phyloP scores from a whole-genome alignment of 228 moss, liverwort and hornwort species.

The Sphagnum fallax region DNA sequence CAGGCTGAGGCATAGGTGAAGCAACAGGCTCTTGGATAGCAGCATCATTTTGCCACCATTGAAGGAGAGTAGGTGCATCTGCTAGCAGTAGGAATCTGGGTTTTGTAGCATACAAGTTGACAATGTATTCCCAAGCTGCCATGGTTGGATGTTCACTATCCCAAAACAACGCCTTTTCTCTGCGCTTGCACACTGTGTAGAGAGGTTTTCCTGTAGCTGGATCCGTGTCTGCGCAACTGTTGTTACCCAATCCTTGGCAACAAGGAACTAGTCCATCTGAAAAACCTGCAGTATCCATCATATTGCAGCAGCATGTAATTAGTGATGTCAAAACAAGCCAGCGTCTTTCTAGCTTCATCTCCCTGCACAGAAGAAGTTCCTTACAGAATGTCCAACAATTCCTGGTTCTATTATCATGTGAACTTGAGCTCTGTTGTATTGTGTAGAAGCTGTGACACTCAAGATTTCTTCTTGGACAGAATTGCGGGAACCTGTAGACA shows the following conservation, averaged over 20 bases:
- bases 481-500: no score
- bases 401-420: no score
- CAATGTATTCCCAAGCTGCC: constrained; percentile 16
- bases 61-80: constrained; percentile 17
- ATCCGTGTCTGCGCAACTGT: constrained; percentile 21
- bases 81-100: constrained; percentile 26
- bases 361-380: no score
- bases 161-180: constrained; percentile 28
- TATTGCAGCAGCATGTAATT: no score
- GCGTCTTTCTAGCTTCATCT: no score
- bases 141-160: constrained; percentile 5
- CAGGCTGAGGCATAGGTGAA: constrained; percentile 17
- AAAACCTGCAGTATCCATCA: constrained; percentile 8
- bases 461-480: no score
- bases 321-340: no score
- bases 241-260: constrained; percentile 11
- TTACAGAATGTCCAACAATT: no score
- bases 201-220: background rate
- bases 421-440: no score
- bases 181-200: constrained; percentile 21
- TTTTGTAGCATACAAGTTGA: constrained; percentile 1
- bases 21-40: constrained; percentile 18
- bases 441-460: no score
- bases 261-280: constrained; percentile 23
- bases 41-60: constrained; percentile 28